Evolutionary conservation across 345 rosid species (phyloP).

Genomic region (Nephelium lappaceum): DNA sequence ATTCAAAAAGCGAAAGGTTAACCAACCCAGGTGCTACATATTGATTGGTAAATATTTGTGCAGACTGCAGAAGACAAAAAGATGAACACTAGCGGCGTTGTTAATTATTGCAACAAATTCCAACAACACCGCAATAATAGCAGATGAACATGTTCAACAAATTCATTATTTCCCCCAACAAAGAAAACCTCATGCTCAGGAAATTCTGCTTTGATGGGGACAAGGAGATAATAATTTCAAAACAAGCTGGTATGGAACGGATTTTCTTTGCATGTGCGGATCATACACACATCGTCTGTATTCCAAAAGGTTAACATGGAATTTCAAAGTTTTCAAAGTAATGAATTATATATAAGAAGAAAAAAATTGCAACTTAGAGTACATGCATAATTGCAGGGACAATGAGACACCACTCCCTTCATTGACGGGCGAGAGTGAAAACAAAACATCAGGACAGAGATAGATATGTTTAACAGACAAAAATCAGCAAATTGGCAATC

Average conservation of each 20-base stretch:
- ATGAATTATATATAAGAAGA: neutral
- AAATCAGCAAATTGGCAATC: neutral
- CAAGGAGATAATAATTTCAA: neutral
- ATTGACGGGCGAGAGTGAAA: slow-evolving; percentile 27
- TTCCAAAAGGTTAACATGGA: slow-evolving; percentile 13
- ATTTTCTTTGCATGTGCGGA: neutral
- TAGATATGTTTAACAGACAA: slow-evolving; percentile 2
- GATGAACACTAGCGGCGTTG: neutral
- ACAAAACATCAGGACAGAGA: neutral
- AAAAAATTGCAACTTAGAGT: neutral
- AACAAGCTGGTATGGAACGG: neutral
- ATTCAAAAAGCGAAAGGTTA: too few species aligned
- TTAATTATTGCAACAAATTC: neutral
- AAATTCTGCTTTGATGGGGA: neutral
- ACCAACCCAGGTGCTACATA: too few species aligned
- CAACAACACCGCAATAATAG: neutral
- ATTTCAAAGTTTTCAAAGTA: neutral
- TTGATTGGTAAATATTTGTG: too few species aligned
- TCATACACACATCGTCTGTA: neutral
- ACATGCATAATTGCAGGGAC: slow-evolving; percentile 9
- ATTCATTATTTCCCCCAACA: neutral
- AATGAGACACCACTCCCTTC: slow-evolving; percentile 24
- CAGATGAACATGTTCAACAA: too few species aligned
- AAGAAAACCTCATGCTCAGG: neutral
- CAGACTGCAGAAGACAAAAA: too few species aligned